A percentile compares a stretch with the other conserved stretches of the same genome.
Conservation (phyloP, 2,329 filamentous ascomycete genomes). For the Chaetomium strumarium region DNA sequence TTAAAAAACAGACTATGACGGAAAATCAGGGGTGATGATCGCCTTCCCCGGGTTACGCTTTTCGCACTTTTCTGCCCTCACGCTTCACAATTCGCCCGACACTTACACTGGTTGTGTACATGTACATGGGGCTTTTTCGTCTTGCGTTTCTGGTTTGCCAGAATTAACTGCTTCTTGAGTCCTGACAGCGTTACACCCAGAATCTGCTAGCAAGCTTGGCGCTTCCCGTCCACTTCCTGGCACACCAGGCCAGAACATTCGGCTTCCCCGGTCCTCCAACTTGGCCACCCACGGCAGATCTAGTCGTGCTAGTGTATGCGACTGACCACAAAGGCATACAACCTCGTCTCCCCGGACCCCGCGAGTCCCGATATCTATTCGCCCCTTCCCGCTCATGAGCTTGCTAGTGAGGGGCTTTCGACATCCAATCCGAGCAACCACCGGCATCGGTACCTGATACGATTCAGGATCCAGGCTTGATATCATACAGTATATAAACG, state of each 20-base stretch:
- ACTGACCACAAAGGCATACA: slow-evolving; percentile 1
- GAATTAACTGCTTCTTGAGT: no score
- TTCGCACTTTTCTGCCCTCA: no score
- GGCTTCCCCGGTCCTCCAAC: slow-evolving; percentile 9
- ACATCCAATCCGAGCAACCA: slow-evolving; percentile 17
- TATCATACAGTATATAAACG: neutral
- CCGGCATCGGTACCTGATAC: slow-evolving; percentile 26
- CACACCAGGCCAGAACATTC: slow-evolving; percentile 5
- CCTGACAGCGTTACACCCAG: neutral
- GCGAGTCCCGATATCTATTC: slow-evolving; percentile 7
- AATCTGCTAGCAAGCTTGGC: slow-evolving; percentile 7
- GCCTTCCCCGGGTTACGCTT: no score
- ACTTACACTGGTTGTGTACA: no score
- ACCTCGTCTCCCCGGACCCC: slow-evolving; percentile 1
- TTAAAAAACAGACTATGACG: no score
- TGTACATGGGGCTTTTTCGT: neutral
- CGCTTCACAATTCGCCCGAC: no score
- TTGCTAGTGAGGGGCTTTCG: slow-evolving; percentile 36
- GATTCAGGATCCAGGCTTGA: slow-evolving; percentile 11
- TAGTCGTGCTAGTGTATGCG: no score
- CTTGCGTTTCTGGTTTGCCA: neutral
- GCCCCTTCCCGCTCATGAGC: slow-evolving; percentile 31
- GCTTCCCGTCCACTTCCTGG: neutral
- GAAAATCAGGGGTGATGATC: no score
- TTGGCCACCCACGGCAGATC: slow-evolving; percentile 8